phyloP scores from a whole-genome alignment of 139 green algal genomes.

The Micractinium conductrix region DNA sequence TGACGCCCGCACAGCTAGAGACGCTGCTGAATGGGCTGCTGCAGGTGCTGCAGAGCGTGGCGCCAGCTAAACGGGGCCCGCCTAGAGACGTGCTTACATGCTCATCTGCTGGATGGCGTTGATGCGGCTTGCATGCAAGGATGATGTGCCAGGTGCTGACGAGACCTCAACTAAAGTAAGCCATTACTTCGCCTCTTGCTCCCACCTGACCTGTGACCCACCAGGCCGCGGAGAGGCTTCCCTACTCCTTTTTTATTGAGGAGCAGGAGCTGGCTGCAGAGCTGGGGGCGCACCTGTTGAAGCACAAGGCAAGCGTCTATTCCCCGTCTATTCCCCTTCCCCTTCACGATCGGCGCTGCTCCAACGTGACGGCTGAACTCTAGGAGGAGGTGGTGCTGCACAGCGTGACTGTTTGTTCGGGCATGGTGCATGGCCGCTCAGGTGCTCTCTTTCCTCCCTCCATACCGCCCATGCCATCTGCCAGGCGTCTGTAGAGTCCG shows the following conservation, averaged over 20 bases:
- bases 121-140: too few relatives aligned
- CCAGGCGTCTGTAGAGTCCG: conserved; percentile 86
- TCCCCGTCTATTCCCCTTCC: too few relatives aligned
- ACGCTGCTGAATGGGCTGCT: conserved; percentile 90
- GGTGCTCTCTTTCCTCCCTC: too few relatives aligned
- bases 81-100: neutral
- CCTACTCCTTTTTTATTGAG: conserved; percentile 95
- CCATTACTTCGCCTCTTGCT: too few relatives aligned
- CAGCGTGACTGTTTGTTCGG: neutral
- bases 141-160: too few relatives aligned
- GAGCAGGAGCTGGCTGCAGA: conserved; percentile 77
- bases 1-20: conserved; percentile 87
- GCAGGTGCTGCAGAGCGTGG: too few relatives aligned
- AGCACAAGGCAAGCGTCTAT: conserved; percentile 67
- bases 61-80: too few relatives aligned
- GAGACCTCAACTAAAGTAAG: too few relatives aligned
- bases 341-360: too few relatives aligned
- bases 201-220: too few relatives aligned
- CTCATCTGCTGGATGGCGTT: neutral
- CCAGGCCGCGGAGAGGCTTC: conserved; percentile 84
- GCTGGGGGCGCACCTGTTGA: conserved; percentile 76
- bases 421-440: too few relatives aligned
- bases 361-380: neutral
- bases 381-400: neutral
- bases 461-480: too few relatives aligned